Evolutionary conservation across 306 rosid genomes (phyloP).

Genomic region (Glycine soja): DNA sequence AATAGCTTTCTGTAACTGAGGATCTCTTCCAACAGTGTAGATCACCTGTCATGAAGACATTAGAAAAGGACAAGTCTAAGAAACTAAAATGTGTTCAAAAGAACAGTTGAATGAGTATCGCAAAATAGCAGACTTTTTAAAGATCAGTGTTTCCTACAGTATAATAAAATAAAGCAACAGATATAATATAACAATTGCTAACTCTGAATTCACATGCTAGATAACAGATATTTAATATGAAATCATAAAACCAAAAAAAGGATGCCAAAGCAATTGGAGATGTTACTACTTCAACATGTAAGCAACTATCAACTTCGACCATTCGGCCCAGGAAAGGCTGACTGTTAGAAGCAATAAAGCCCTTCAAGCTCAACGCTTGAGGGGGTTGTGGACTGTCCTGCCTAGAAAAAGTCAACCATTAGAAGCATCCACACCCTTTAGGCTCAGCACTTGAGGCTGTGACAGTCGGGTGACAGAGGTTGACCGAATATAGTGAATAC

Average conservation of each 20-base stretch:
- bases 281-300: no score
- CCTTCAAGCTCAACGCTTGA: no score
- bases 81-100: conserved; percentile 18
- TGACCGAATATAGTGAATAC: no score
- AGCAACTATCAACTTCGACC: no score
- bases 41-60: conserved; percentile 72
- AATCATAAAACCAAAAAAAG: neutral
- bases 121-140: conserved; percentile 6
- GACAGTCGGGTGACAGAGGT: no score
- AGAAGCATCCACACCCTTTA: no score
- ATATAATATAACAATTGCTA: neutral
- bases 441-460: no score
- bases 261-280: conserved; percentile 17
- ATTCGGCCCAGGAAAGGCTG: no score
- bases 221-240: neutral
- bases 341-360: no score
- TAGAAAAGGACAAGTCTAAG: conserved; percentile 37
- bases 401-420: no score
- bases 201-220: neutral
- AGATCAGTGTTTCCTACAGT: neutral
- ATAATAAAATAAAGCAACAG: neutral
- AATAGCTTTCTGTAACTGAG: conserved; percentile 72
- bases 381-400: no score
- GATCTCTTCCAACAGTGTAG: conserved; percentile 92
- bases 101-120: conserved; percentile 19